Base-by-base conservation (phyloP, 139 green algal genomes). In the Coelastrella sp. region DNA sequence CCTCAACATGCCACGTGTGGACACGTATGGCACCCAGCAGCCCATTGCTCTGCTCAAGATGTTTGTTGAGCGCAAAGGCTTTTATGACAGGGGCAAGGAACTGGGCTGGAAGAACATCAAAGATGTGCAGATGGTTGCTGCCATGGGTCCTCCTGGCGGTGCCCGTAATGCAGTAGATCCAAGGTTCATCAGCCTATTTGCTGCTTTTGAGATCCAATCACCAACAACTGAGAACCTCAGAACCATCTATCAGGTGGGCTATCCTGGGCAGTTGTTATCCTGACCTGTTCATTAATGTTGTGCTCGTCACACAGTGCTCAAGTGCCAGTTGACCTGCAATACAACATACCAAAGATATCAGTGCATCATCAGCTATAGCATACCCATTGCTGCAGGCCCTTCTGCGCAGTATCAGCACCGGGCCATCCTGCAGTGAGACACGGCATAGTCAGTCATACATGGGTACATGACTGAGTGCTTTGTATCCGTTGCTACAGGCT, bases 41-140 rank as follows among this genome's bases (percentile, higher is more conserved):
- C 96, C 96, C 68, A 97, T 99, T 81, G 97, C 96, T 0, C 95
- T 98, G 73, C 96, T 98, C 77, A 92, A 96, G 60, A 95, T 98
- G 93, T 86, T 91, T 79, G 71, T 88, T 10, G 97, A 99, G 92
- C 95, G 98, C 93, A 93, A 93, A 23, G 97, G 97, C 83, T 97
- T 99, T 92, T 99, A 99, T 86, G 94, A 98, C 93, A 80, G 83
- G n/a, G 96, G 96, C 85, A 98, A 98, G 94, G 97, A 99, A 78
- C 93, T 99, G 60, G 96, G 93, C 91, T 99, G 97, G 97, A 98
- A 97, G 93, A 96, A 97, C 92, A 96, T 99, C 89, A 98, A 98
- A 93, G 96, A 99, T 90, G 92, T 98, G 78, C 93, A 96, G 90
- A 85, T 97, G 86, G 92, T 99, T 54, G 92, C 71, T n/a, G 96